Evolutionary conservation across 306 rosid genomes (phyloP), one percentile per base, ranked within the genome.

Genomic region (Potentilla sterilis): DNA sequence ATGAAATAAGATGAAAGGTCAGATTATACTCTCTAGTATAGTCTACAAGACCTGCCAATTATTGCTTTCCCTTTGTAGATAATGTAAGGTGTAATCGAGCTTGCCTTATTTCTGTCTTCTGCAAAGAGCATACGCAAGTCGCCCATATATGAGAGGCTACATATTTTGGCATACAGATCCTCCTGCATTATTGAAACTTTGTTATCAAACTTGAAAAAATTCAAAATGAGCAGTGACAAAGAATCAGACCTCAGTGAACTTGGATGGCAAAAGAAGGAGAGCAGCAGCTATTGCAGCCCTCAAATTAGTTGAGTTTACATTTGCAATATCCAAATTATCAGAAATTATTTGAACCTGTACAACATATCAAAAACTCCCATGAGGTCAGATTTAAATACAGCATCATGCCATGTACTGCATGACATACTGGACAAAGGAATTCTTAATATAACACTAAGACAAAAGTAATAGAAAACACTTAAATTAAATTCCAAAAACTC

Each of bases 71-170:
- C 58, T 63, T 67, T 48, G 58, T 74, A n/a, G 75, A 58, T 77
- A 34, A 72, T 48, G 57, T 28, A 47, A 67, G 78, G 63, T 77
- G 70, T 70, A 70, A 73, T 70, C 68, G 28, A 82, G 75, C 57
- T 68, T 85, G 91, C 98, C 97, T 95, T 92, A 79, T 87, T 74
- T 87, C 84, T 90, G 81, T 95, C 98, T 90, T 95, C 97, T 0
- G 97, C 97, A 92, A 95, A 95, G 79, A 92, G 85, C 98, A 92
- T 95, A 28, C 97, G 93, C 76, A 95, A 72, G 74, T 95, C 98
- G 44, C 98, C 97, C 77, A 69, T 85, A 68, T 95, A 92, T 11
- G 98, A 95, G 66, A 95, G 97, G 75, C 93, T 87, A 63, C 98
- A 95, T 81, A 95, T 86, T 85, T 92, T 92, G 75, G 97, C 95